These are phyloP conservation scores for Boletus rufocinnamomeus DNA, from an alignment of 768 basidiomycete genomes.

Conservation along the genomic window DNA sequence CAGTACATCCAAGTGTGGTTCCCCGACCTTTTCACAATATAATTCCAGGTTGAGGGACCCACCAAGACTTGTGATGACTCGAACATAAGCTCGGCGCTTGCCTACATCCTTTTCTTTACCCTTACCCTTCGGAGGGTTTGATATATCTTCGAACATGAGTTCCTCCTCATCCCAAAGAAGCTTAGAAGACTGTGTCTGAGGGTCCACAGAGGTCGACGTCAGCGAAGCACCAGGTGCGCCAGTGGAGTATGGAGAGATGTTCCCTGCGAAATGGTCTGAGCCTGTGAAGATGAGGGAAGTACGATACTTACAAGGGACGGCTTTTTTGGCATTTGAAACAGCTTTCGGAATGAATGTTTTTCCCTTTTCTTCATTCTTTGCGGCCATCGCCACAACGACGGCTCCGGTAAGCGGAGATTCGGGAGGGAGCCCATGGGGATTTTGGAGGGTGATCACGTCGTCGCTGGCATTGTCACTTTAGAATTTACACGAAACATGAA, in stretches of 20 bases:
- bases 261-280: constrained; percentile 53
- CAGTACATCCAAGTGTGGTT: neutral
- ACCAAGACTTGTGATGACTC: constrained; percentile 94
- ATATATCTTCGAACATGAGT: constrained; percentile 95
- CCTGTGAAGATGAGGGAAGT: neutral
- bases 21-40: constrained; percentile 79
- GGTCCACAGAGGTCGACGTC: constrained; percentile 89
- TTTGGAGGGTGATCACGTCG: constrained; percentile 94
- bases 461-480: constrained; percentile 45
- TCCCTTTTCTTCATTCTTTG: constrained; percentile 35
- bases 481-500: neutral
- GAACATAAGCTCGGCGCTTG: constrained; percentile 90
- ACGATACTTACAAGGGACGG: constrained; percentile 62
- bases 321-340: constrained; percentile 48
- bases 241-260: constrained; percentile 87
- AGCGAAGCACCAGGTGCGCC: constrained; percentile 91
- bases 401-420: constrained; percentile 46
- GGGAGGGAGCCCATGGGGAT: constrained; percentile 76
- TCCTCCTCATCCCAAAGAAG: constrained; percentile 99
- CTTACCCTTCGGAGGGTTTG: constrained; percentile 77
- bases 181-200: constrained; percentile 64
- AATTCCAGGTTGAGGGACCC: constrained; percentile 83
- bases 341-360: constrained; percentile 35
- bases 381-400: constrained; percentile 32
- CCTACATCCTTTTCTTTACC: constrained; percentile 93